A percentile compares a stretch with the other conserved stretches of the same genome.
Evolutionary conservation across 2,329 filamentous ascomycete genomes (phyloP).

Genomic region (Mollisiaceae sp.): DNA sequence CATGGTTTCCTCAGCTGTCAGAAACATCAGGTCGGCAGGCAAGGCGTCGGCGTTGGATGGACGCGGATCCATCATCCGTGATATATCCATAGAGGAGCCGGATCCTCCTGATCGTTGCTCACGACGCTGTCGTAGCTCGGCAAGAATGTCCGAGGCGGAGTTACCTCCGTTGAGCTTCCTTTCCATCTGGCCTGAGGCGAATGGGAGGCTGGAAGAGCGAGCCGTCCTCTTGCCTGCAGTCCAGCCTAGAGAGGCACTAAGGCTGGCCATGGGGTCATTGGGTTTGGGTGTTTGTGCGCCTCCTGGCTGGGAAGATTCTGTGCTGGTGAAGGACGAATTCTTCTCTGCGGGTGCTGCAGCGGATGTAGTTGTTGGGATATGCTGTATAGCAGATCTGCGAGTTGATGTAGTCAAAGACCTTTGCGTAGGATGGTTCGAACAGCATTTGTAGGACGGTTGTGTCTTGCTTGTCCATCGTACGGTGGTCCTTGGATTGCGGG

Average conservation of each 20-base stretch:
- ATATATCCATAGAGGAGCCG: slow-evolving; percentile 12
- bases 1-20: not conserved
- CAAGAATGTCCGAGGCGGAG: slow-evolving; percentile 25
- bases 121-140: not conserved
- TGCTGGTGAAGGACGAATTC: too few species aligned
- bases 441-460: slow-evolving; percentile 26
- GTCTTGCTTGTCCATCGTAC: slow-evolving; percentile 27
- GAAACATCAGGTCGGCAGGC: not conserved
- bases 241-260: slow-evolving; percentile 17
- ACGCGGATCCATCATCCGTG: slow-evolving; percentile 12
- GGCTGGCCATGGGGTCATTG: not conserved
- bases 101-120: not conserved
- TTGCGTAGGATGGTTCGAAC: slow-evolving; percentile 12
- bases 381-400: slow-evolving; percentile 18
- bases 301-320: too few species aligned
- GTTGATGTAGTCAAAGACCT: slow-evolving; percentile 22
- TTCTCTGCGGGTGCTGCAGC: not conserved
- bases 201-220: not conserved
- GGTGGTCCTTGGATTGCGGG: slow-evolving; percentile 38
- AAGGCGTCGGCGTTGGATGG: not conserved
- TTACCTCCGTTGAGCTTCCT: slow-evolving; percentile 18
- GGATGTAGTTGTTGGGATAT: not conserved
- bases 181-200: not conserved
- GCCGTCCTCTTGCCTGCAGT: not conserved
- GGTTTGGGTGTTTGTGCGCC: not conserved